phyloP scores from a whole-genome alignment of 2,329 filamentous ascomycete genomes.

The Amauroascus verrucosus region DNA sequence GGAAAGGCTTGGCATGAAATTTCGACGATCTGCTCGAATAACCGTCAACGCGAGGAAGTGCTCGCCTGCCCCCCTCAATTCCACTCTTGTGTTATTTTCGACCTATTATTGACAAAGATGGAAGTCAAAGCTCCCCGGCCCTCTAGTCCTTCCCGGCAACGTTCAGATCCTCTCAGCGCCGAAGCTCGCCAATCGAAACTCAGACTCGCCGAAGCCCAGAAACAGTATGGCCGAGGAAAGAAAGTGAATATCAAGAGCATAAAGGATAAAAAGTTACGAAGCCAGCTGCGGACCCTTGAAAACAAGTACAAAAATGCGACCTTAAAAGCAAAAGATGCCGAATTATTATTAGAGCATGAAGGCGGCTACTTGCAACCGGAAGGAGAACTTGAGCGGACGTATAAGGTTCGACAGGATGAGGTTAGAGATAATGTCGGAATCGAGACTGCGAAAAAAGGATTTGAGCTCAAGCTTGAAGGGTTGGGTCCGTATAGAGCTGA shows the following conservation, averaged over 20 bases:
- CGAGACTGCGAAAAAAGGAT: conserved; percentile 83
- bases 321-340: conserved; percentile 82
- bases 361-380: conserved; percentile 82
- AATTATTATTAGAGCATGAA: conserved; percentile 83
- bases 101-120: conserved; percentile 8
- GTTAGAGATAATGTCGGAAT: conserved; percentile 64
- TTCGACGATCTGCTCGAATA: conserved; percentile 17
- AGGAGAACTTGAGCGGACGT: conserved; percentile 78
- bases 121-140: conserved; percentile 24
- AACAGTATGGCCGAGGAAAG: conserved; percentile 73
- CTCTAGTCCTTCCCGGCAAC: neutral
- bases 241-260: conserved; percentile 62
- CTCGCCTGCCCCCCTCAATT: neutral
- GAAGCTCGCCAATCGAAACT: conserved; percentile 33
- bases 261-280: conserved; percentile 80
- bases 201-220: conserved; percentile 47
- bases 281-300: conserved; percentile 69
- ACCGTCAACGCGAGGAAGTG: conserved; percentile 4
- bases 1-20: conserved; percentile 31
- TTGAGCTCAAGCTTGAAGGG: conserved; percentile 72
- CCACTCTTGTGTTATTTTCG: neutral
- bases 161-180: conserved; percentile 9
- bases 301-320: conserved; percentile 70
- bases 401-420: conserved; percentile 82
- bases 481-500: conserved; percentile 82